Evolutionary conservation across 441 rosid genomes (phyloP), one percentile per base, ranked within the genome.

Genomic region (Pelargonium cotyledonis): DNA sequence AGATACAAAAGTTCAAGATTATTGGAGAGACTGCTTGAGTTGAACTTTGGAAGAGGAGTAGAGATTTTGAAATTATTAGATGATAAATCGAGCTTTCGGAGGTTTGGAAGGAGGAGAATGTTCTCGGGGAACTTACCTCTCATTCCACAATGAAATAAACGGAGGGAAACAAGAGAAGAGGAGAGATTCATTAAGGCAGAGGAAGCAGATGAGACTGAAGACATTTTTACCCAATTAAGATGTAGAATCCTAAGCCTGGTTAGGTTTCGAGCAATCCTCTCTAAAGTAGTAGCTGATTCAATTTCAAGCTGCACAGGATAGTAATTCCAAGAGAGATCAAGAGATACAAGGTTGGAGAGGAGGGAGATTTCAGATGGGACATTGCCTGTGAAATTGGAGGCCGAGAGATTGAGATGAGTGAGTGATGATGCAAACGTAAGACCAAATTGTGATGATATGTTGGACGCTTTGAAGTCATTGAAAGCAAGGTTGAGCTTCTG

Each of bases 401-500:
- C 14, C 12, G 55, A 49, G 55, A 49, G 55, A 49, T 49, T 49
- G 1, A 15, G 14, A 75, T 67, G 23, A 76, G 73, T 18, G 72
- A 67, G 9, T 68, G 73, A 38, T 68, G 8, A 0, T 53, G 35
- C 44, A 76, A 40, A n/a, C 43, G 1, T 4, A 0, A 12, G 5
- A 29, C 78, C 66, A 35, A 68, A 71, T 18, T 53, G 12, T 5
- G 70, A 15, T 5, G 70, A 63, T 16, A 76, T 66, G 2, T 16
- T 8, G 38, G 76, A 65, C 16, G 10, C 15, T 11, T 65, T 63
- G 31, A 76, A 76, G 55, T 76, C 0, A 60, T 72, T 76, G 55
- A 18, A 61, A 68, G 70, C 66, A 26, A 78, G 74, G 40, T 66
- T 38, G 53, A 75, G 76, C 1, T 0, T 35, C 0, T 23, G 9